A percentile compares a stretch with the other conserved stretches of the same genome.
phyloP scores from a whole-genome alignment of 2,329 filamentous ascomycete genomes.

The Fusarium sp. region DNA sequence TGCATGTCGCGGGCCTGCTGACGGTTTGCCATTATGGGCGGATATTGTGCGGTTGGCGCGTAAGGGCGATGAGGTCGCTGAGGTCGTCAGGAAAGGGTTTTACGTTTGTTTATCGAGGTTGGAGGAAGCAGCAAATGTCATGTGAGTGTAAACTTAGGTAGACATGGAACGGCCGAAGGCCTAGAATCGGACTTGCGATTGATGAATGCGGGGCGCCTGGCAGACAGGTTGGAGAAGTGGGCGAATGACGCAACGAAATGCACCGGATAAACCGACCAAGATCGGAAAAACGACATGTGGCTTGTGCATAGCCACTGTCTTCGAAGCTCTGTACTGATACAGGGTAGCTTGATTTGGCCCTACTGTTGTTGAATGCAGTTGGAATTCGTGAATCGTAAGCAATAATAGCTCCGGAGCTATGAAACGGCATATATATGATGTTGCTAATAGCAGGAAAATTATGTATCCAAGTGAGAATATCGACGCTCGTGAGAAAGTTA shows the following conservation, averaged over 20 bases:
- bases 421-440: too few species aligned
- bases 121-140: constrained; percentile 35
- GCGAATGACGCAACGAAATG: constrained; percentile 42
- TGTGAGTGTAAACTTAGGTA: constrained; percentile 44
- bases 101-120: constrained; percentile 3
- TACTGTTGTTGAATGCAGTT: not conserved
- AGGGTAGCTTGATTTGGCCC: constrained; percentile 8
- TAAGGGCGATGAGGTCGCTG: not conserved
- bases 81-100: not conserved
- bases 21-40: constrained; percentile 67
- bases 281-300: not conserved
- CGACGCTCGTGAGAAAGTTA: too few species aligned
- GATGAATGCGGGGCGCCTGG: constrained; percentile 36
- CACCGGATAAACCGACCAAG: constrained; percentile 30
- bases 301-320: constrained; percentile 30
- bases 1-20: constrained; percentile 72
- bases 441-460: too few species aligned
- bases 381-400: not conserved
- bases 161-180: constrained; percentile 40
- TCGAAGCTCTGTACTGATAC: not conserved
- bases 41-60: not conserved
- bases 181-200: constrained; percentile 32
- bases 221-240: constrained; percentile 34
- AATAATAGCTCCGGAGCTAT: too few species aligned
- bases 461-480: too few species aligned